A percentile compares a stretch with the other conserved stretches of the same genome.
These are phyloP conservation scores for Solanum hybrid DNA, from an alignment of 305 asterid species.

Conservation along the genomic window DNA sequence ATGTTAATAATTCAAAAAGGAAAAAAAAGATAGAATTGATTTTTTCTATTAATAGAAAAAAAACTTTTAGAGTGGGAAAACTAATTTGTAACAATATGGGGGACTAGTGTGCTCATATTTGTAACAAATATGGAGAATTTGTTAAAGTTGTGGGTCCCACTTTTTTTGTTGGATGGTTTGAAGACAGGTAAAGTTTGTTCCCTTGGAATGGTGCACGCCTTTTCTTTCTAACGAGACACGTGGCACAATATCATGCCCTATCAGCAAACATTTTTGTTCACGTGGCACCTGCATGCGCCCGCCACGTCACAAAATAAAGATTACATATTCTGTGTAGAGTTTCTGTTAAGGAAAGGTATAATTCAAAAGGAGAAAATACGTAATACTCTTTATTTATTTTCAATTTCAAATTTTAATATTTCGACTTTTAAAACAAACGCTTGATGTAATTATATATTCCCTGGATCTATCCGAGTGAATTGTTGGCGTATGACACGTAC, in stretches of 20 bases:
- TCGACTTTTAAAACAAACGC: neutral
- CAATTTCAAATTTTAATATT: neutral
- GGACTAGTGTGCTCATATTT: neutral
- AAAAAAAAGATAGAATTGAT: neutral
- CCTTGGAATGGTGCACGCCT: conserved; percentile 14
- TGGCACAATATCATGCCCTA: conserved; percentile 12
- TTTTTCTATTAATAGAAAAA: neutral
- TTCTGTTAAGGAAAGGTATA: neutral
- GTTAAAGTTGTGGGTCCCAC: conserved; percentile 18
- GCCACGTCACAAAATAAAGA: neutral
- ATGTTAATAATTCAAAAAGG: neutral
- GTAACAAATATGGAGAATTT: conserved; percentile 11
- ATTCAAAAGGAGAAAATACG: neutral
- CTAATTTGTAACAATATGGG: neutral
- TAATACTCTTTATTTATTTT: neutral
- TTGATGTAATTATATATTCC: neutral
- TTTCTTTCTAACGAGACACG: conserved; percentile 13
- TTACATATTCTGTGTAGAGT: neutral
- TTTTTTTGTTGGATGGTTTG: conserved; percentile 20
- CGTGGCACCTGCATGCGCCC: conserved; percentile 17
- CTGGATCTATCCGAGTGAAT: too few species aligned
- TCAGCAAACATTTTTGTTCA: neutral
- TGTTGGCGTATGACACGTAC: too few species aligned
- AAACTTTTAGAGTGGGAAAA: neutral
- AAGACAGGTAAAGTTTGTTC: conserved; percentile 21